phyloP scores from a whole-genome alignment of 2,329 filamentous ascomycete species.

The Beauveria medogensis region DNA sequence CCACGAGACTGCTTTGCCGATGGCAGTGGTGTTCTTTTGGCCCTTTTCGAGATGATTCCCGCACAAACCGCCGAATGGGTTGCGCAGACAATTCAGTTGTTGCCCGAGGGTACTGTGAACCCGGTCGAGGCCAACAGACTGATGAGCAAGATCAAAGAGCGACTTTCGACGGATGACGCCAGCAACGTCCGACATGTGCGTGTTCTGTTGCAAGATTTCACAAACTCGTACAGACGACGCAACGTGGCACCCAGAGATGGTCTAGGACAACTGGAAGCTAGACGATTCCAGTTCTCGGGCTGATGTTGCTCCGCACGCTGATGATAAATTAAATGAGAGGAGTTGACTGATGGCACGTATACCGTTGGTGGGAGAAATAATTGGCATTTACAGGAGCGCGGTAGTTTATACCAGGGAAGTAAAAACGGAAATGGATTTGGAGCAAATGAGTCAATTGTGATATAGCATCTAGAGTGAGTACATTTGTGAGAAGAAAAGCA shows the following conservation, averaged over 20 bases:
- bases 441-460: constrained; percentile 11
- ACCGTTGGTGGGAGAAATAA: constrained; percentile 10
- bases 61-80: constrained; percentile 75
- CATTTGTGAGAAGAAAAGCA: neutral
- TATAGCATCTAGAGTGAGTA: constrained; percentile 7
- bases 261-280: constrained; percentile 76
- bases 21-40: constrained; percentile 83
- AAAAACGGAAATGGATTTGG: neutral
- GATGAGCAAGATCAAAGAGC: constrained; percentile 71
- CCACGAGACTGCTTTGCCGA: constrained; percentile 93
- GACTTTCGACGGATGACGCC: constrained; percentile 56
- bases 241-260: constrained; percentile 95
- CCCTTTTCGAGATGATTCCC: constrained; percentile 80
- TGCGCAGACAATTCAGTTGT: constrained; percentile 70
- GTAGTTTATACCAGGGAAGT: constrained; percentile 9
- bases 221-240: constrained; percentile 82
- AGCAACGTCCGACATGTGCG: constrained; percentile 67
- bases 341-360: constrained; percentile 12
- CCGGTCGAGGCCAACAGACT: constrained; percentile 73
- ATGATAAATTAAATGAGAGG: constrained; percentile 2
- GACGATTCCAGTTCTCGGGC: constrained; percentile 71
- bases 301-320: constrained; percentile 15
- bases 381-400: constrained; percentile 13
- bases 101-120: constrained; percentile 75
- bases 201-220: constrained; percentile 87